A percentile compares a stretch with the other conserved stretches of the same genome.
Evolutionary conservation across 805 yeast genomes (phyloP).

Genomic region (Pichia membranifaciens): DNA sequence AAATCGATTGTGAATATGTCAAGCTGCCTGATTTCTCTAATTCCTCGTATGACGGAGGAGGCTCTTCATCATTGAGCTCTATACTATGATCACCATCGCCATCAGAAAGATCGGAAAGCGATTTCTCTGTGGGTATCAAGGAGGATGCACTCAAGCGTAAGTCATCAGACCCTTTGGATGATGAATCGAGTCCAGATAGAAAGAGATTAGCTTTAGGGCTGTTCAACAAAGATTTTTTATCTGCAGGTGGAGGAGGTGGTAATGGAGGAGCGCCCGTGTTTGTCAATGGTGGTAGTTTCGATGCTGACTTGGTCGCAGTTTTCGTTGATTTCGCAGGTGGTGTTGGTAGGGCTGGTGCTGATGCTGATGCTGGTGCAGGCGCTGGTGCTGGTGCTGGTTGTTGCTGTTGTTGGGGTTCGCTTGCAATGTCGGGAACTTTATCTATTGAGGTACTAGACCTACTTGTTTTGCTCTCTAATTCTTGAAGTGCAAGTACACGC

Average conservation of each 20-base stretch:
- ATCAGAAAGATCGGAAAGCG: slow-evolving; percentile 14
- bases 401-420: background rate
- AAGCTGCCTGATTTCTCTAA: slow-evolving; percentile 30
- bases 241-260: slow-evolving; percentile 28
- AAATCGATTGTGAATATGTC: slow-evolving; percentile 30
- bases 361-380: background rate
- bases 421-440: background rate
- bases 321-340: background rate
- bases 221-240: slow-evolving; percentile 19
- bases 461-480: slow-evolving; percentile 13
- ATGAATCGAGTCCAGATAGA: slow-evolving; percentile 5
- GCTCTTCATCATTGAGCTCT: slow-evolving; percentile 15
- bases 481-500: slow-evolving; percentile 23
- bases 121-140: slow-evolving; percentile 23
- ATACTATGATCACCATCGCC: slow-evolving; percentile 11
- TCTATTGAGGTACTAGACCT: background rate
- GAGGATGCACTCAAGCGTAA: slow-evolving; percentile 21
- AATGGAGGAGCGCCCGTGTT: slow-evolving; percentile 21
- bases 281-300: background rate
- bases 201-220: slow-evolving; percentile 25
- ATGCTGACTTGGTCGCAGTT: background rate
- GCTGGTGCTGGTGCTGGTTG: background rate
- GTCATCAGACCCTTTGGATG: background rate
- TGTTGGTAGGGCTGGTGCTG: background rate
- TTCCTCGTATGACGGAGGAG: slow-evolving; percentile 32